A percentile compares a stretch with the other conserved stretches of the same genome.
Conservation (phyloP, 2,329 filamentous ascomycete genomes). For the Domatiomyces catenatus region DNA sequence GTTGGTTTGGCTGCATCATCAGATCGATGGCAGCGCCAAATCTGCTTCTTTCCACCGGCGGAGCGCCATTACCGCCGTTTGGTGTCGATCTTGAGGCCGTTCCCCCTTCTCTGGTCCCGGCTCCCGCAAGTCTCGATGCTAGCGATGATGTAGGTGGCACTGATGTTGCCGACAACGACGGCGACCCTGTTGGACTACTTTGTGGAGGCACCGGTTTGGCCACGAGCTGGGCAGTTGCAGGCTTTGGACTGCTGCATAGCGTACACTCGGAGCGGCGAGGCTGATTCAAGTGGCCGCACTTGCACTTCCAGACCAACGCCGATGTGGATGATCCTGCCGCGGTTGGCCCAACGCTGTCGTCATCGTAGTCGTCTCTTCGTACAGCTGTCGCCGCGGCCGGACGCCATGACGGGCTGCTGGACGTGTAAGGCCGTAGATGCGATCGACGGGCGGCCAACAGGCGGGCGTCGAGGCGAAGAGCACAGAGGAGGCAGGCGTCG, state of each 20-base stretch:
- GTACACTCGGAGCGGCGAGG: slow-evolving; percentile 16
- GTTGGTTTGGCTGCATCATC: neutral
- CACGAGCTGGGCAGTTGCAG: slow-evolving; percentile 9
- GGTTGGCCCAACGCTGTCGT: slow-evolving; percentile 10
- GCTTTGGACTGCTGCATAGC: slow-evolving; percentile 18
- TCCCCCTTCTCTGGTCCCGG: neutral
- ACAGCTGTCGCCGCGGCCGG: slow-evolving; percentile 19
- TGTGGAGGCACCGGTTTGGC: slow-evolving; percentile 2
- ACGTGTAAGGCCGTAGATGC: slow-evolving; percentile 23
- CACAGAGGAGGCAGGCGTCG: slow-evolving; percentile 26
- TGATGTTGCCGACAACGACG: slow-evolving; percentile 31
- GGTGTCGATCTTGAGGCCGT: neutral
- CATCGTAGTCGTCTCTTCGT: slow-evolving; percentile 13
- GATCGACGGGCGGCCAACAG: slow-evolving; percentile 12
- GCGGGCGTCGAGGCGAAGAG: slow-evolving; percentile 18
- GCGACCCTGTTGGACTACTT: neutral
- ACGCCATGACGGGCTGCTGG: slow-evolving; percentile 18
- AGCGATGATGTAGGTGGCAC: slow-evolving; percentile 27
- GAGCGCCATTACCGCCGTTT: neutral
- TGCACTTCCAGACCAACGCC: slow-evolving; percentile 8
- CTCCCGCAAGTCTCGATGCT: slow-evolving; percentile 32
- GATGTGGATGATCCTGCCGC: slow-evolving; percentile 2
- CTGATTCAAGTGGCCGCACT: slow-evolving; percentile 11
- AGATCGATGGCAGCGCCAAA: neutral
- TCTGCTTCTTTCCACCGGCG: neutral